Percentiles rank a stretch among this genome's conserved stretches.
These are phyloP conservation scores for Lolium perenne DNA, from an alignment of 176 grass and related monocot species.

Conservation along the genomic window DNA sequence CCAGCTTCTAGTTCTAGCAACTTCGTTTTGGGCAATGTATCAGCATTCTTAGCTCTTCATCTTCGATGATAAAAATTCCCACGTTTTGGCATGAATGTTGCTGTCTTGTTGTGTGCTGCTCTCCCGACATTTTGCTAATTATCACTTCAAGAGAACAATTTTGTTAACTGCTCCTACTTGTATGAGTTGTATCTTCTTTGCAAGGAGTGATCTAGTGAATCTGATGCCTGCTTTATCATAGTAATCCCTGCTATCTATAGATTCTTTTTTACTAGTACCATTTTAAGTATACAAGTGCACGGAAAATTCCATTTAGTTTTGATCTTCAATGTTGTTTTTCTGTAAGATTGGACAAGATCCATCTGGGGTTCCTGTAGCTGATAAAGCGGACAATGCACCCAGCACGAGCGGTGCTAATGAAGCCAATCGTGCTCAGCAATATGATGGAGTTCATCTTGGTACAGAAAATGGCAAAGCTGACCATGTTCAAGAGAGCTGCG, in stretches of 20 bases:
- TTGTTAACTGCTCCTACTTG: too few species aligned
- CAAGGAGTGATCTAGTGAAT: too few species aligned
- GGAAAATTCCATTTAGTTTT: too few species aligned
- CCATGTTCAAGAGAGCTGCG: not conserved
- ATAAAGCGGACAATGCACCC: constrained; percentile 8
- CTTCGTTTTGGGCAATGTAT: not conserved
- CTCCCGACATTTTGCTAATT: too few species aligned
- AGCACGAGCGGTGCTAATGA: constrained; percentile 1
- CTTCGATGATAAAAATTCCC: not conserved
- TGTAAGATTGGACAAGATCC: constrained; percentile 24
- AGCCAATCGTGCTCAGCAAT: not conserved
- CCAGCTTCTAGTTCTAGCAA: not conserved
- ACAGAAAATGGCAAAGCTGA: not conserved
- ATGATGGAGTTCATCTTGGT: not conserved
- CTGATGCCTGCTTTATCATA: too few species aligned
- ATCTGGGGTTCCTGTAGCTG: not conserved
- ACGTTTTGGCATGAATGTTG: too few species aligned
- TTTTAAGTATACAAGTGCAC: too few species aligned
- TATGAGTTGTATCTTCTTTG: not conserved
- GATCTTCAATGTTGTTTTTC: too few species aligned
- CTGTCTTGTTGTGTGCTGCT: too few species aligned
- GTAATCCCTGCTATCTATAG: too few species aligned
- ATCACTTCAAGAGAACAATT: too few species aligned
- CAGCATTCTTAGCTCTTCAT: constrained; percentile 17
- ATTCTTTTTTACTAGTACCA: too few species aligned